phyloP scores from a whole-genome alignment of 2,329 filamentous ascomycete species.

The Aspergillus sp. region DNA sequence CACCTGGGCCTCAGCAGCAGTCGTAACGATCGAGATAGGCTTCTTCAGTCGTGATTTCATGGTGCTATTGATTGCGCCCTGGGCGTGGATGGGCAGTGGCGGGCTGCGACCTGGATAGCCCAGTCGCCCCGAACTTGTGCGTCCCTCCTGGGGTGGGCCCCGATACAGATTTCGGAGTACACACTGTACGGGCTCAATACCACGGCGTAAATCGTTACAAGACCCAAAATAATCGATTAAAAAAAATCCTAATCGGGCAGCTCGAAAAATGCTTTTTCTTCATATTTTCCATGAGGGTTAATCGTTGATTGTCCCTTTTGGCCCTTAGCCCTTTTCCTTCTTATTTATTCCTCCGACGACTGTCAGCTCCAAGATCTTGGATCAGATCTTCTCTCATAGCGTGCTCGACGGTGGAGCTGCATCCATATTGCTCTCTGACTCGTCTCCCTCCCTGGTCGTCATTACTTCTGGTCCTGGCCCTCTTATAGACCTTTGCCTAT shows the following conservation, averaged over 20 bases:
- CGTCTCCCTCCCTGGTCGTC: constrained; percentile 34
- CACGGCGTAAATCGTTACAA: too few relatives aligned
- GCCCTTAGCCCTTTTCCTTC: constrained; percentile 7
- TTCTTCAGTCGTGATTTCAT: constrained; percentile 6
- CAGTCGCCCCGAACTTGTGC: too few relatives aligned
- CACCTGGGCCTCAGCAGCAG: too few relatives aligned
- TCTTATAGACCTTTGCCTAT: constrained; percentile 9
- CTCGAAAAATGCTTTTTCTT: too few relatives aligned
- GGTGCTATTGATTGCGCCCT: background rate
- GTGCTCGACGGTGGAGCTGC: constrained; percentile 31
- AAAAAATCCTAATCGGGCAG: constrained; percentile 4
- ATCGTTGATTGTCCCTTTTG: constrained; percentile 3
- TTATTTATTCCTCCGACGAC: constrained; percentile 28
- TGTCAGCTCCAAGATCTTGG: constrained; percentile 43
- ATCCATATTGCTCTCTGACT: constrained; percentile 35
- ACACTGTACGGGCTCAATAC: too few relatives aligned
- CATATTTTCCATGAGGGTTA: too few relatives aligned
- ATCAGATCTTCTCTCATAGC: constrained; percentile 41
- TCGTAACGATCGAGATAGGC: background rate
- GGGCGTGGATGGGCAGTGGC: background rate
- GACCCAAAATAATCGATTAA: constrained; percentile 8
- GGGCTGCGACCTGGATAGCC: background rate
- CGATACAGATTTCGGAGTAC: too few relatives aligned
- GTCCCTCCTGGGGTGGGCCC: too few relatives aligned
- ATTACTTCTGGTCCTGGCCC: constrained; percentile 18